phyloP scores from a whole-genome alignment of 495 filamentous ascomycete species.

The Letharia lupina region DNA sequence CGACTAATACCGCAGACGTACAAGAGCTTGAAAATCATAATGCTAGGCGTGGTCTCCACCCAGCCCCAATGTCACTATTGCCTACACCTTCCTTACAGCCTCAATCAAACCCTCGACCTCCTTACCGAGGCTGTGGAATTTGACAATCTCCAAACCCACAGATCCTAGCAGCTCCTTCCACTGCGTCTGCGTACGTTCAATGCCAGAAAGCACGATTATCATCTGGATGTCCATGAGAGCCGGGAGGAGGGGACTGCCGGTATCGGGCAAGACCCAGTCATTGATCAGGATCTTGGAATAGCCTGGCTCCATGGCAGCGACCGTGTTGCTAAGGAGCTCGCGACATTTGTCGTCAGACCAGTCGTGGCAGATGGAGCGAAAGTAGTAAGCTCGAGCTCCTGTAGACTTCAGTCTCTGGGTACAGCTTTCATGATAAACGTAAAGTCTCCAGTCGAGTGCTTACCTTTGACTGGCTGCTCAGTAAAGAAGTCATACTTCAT shows the following conservation, averaged over 20 bases:
- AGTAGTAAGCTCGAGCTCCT: slow-evolving; percentile 35
- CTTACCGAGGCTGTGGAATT: slow-evolving; percentile 26
- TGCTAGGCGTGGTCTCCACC: background rate
- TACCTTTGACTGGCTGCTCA: slow-evolving; percentile 33
- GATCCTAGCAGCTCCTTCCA: slow-evolving; percentile 21
- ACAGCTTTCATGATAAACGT: background rate
- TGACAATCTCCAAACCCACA: slow-evolving; percentile 26
- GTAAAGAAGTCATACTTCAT: slow-evolving; percentile 30
- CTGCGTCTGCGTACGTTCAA: slow-evolving; percentile 25
- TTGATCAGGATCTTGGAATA: slow-evolving; percentile 23
- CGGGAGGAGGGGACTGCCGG: slow-evolving; percentile 17
- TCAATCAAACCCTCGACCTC: slow-evolving; percentile 30
- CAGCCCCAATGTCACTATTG: too few relatives aligned
- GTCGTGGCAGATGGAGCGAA: slow-evolving; percentile 41
- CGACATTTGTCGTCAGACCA: slow-evolving; percentile 37
- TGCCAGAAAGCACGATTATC: slow-evolving; percentile 23
- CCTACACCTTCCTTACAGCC: slow-evolving; percentile 12
- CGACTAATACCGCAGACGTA: too few relatives aligned
- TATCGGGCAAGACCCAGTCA: slow-evolving; percentile 26
- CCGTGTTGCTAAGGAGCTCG: slow-evolving; percentile 26
- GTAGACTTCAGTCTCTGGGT: background rate
- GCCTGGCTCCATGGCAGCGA: slow-evolving; percentile 15
- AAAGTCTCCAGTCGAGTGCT: background rate
- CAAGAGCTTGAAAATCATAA: too few relatives aligned
- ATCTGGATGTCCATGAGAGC: slow-evolving; percentile 26